Evolutionary conservation across 805 yeast genomes (phyloP).

Genomic region (Kurtzmaniella cleridarum): DNA sequence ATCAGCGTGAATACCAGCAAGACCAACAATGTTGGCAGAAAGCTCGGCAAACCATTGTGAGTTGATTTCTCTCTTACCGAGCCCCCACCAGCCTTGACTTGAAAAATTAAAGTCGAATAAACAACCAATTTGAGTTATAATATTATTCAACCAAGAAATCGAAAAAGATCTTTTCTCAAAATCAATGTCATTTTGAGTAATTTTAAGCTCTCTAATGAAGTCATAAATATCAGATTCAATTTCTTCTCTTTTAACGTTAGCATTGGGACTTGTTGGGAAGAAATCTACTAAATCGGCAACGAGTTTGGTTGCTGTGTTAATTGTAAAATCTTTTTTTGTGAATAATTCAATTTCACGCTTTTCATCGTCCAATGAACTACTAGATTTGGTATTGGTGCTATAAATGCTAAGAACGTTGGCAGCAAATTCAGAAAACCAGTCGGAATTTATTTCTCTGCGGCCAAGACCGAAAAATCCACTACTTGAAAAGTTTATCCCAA

Average conservation of each 20-base stretch:
- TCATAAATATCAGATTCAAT: background rate
- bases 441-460: constrained; percentile 8
- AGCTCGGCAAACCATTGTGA: constrained; percentile 5
- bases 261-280: too few species aligned
- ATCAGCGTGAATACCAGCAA: constrained; percentile 5
- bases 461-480: background rate
- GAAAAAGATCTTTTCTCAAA: constrained; percentile 6
- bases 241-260: too few species aligned
- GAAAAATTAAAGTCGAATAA: constrained; percentile 4
- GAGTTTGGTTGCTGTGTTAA: background rate
- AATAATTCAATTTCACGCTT: constrained; percentile 2
- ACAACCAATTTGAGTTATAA: background rate
- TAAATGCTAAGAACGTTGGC: constrained; percentile 5
- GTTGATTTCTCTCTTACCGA: constrained; percentile 2
- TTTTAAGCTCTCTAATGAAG: background rate
- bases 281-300: too few species aligned
- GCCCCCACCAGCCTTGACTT: constrained; percentile 1
- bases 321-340: background rate
- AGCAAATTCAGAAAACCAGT: constrained; percentile 3
- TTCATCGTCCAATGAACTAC: constrained; percentile 4
- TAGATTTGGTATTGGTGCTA: constrained; percentile 8
- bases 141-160: too few species aligned
- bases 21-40: constrained; percentile 6
- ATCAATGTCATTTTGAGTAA: constrained; percentile 1
- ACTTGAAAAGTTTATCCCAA: background rate